These are phyloP conservation scores for Rehmannia glutinosa DNA, from an alignment of 257 asterid species.

Conservation along the genomic window DNA sequence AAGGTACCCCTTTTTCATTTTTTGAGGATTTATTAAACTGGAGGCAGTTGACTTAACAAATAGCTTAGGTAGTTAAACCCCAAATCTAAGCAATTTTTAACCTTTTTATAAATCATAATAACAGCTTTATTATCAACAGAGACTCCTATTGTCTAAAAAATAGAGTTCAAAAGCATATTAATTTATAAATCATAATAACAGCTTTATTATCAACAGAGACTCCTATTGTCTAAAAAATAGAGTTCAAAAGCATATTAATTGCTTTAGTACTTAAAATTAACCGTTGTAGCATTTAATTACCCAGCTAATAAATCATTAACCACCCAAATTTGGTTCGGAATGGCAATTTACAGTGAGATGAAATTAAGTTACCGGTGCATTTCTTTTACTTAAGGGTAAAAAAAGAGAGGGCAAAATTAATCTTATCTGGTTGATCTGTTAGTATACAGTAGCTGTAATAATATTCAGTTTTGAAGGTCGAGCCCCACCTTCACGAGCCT, in stretches of 20 bases:
- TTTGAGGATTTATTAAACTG: constrained; percentile 3
- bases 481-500: constrained; percentile 25
- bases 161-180: too few species aligned
- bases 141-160: neutral
- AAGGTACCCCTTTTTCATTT: neutral
- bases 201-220: neutral
- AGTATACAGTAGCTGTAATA: neutral
- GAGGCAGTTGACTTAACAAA: constrained; percentile 2
- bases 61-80: neutral
- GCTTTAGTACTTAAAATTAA: neutral
- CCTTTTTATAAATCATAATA: neutral
- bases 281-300: neutral
- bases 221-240: neutral
- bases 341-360: neutral
- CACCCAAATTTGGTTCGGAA: neutral
- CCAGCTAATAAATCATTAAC: neutral
- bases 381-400: neutral
- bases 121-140: neutral
- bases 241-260: neutral
- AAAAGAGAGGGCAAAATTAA: neutral
- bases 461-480: constrained; percentile 10
- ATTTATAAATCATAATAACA: neutral
- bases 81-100: constrained; percentile 8
- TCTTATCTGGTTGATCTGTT: constrained; percentile 12
- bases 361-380: neutral